Percentiles rank a stretch among this genome's conserved stretches.
These are phyloP conservation scores for Cicer arietinum DNA, from an alignment of 306 rosid species.

Conservation along the genomic window DNA sequence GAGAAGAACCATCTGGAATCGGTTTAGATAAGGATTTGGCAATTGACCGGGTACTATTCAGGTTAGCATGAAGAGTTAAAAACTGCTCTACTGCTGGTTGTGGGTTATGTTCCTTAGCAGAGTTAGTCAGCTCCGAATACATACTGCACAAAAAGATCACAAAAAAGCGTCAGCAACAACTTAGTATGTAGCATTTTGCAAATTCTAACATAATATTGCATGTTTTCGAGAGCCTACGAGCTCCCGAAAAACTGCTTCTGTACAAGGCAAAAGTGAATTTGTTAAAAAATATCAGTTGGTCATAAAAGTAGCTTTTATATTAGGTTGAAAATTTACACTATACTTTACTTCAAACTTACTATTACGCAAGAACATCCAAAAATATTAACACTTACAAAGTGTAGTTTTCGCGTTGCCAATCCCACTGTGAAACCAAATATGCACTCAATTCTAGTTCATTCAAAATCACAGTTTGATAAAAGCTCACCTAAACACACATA, in stretches of 20 bases:
- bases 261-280: neutral
- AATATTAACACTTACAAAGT: too few species aligned
- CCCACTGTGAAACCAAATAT: too few species aligned
- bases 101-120: slow-evolving; percentile 91
- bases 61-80: slow-evolving; percentile 73
- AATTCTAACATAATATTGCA: slow-evolving; percentile 14
- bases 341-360: neutral
- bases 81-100: slow-evolving; percentile 93
- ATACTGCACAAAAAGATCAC: slow-evolving; percentile 60
- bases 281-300: too few species aligned
- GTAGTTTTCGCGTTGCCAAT: too few species aligned
- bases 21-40: slow-evolving; percentile 76
- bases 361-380: neutral
- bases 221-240: neutral
- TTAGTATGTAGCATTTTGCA: slow-evolving; percentile 18
- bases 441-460: neutral
- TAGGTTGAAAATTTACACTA: neutral
- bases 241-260: neutral
- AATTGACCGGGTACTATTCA: slow-evolving; percentile 62
- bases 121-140: slow-evolving; percentile 71
- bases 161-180: slow-evolving; percentile 44
- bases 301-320: neutral
- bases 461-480: neutral
- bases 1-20: slow-evolving; percentile 57
- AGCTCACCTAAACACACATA: neutral